Percentiles rank a stretch among this genome's conserved stretches.
Evolutionary conservation across 345 rosid genomes (phyloP).

Genomic region (Syzygium oleosum): DNA sequence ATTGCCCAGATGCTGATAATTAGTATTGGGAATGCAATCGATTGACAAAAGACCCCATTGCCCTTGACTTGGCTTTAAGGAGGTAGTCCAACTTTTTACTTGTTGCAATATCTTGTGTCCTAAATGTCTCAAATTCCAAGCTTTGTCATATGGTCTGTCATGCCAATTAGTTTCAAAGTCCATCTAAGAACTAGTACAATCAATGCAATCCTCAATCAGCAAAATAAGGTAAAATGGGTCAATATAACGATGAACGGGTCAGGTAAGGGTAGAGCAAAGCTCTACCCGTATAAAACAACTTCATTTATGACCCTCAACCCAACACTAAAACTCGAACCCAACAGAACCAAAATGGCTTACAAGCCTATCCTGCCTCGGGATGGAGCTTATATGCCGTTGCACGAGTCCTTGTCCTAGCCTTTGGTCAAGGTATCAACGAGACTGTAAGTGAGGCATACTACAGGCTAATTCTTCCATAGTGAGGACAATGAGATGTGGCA

Average conservation of each 20-base stretch:
- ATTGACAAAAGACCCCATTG: not conserved
- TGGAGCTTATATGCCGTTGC: not conserved
- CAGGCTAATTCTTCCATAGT: not conserved
- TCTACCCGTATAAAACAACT: not conserved
- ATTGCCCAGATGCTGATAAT: not conserved
- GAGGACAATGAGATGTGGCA: not conserved
- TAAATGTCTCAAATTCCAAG: not conserved
- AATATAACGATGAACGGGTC: not conserved
- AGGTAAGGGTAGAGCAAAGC: not conserved
- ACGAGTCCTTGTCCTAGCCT: not conserved
- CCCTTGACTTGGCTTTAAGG: not conserved
- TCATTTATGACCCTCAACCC: not conserved
- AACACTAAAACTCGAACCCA: not conserved
- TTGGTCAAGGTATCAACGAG: not conserved
- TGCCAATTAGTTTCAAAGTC: not conserved
- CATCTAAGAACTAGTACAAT: not conserved
- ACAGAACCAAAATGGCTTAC: not conserved
- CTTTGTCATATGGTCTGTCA: not conserved
- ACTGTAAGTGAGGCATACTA: not conserved
- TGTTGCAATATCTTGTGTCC: not conserved
- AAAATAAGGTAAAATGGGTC: not conserved
- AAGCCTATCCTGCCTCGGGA: not conserved
- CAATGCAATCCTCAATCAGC: not conserved
- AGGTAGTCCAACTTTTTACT: not conserved
- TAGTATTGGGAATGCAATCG: rapidly evolving